Evolutionary conservation across 352 stramenopile species (phyloP).

Genomic region (Phytophthora colocasiae): DNA sequence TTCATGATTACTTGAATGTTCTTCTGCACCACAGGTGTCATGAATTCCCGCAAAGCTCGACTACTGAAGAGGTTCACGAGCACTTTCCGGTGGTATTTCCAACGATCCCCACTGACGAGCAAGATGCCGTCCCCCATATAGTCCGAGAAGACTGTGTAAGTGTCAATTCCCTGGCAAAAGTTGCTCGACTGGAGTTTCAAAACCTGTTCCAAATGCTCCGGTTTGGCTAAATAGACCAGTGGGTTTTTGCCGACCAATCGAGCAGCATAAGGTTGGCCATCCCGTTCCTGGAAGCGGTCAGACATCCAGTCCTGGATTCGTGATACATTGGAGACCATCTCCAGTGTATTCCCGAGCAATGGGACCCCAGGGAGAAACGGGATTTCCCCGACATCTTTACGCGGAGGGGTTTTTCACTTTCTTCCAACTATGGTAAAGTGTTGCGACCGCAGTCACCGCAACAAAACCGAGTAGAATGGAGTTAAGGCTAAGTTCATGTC

Average conservation of each 20-base stretch:
- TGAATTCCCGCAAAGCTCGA: neutral
- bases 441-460: neutral
- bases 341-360: neutral
- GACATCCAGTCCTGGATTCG: neutral
- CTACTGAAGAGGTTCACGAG: neutral
- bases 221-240: neutral
- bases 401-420: neutral
- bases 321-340: neutral
- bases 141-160: neutral
- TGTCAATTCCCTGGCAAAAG: neutral
- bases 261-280: neutral
- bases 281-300: neutral
- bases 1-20: neutral
- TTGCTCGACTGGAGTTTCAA: neutral
- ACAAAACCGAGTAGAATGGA: neutral
- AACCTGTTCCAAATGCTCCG: neutral
- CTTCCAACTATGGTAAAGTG: neutral
- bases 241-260: neutral
- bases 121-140: neutral
- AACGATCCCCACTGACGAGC: neutral
- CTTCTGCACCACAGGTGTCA: neutral
- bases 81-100: neutral
- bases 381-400: neutral
- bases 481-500: neutral
- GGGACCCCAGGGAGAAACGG: neutral